Evolutionary conservation across 495 filamentous ascomycete species (phyloP).

Genomic region (Parachaetomium inaequale): DNA sequence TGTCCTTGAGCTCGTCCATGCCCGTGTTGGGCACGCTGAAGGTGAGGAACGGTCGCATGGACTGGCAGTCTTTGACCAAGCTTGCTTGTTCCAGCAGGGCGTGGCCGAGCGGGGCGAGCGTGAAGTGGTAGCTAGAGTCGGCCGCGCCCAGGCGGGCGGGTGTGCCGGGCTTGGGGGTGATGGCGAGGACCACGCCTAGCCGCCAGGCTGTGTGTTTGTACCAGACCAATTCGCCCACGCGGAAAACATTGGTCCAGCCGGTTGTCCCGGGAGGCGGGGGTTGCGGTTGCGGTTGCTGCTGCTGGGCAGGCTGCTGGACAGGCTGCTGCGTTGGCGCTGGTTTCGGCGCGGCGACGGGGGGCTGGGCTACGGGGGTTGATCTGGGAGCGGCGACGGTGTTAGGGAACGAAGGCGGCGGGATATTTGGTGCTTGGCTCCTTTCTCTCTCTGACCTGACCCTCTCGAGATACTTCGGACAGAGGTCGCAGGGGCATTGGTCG

Average conservation of each 20-base stretch:
- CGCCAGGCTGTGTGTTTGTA: slow-evolving; percentile 39
- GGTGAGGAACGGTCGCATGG: slow-evolving; percentile 47
- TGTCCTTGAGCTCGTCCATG: slow-evolving; percentile 23
- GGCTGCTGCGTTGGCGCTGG: neutral
- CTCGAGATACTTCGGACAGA: slow-evolving; percentile 28
- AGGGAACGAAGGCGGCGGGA: neutral
- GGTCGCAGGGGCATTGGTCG: slow-evolving; percentile 37
- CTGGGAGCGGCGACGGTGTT: neutral
- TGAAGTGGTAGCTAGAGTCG: slow-evolving; percentile 25
- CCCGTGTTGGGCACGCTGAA: slow-evolving; percentile 39
- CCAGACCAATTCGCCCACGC: slow-evolving; percentile 45
- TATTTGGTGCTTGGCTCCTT: neutral
- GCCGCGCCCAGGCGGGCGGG: neutral
- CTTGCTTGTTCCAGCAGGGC: slow-evolving; percentile 18
- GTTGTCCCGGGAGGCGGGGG: slow-evolving; percentile 24
- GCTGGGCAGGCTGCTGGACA: slow-evolving; percentile 12
- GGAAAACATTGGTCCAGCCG: slow-evolving; percentile 34
- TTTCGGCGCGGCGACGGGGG: neutral
- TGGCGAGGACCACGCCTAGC: slow-evolving; percentile 36
- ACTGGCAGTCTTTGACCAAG: slow-evolving; percentile 29
- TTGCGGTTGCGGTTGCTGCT: slow-evolving; percentile 12
- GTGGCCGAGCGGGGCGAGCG: slow-evolving; percentile 32
- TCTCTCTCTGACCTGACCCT: slow-evolving; percentile 18
- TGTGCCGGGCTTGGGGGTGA: slow-evolving; percentile 12
- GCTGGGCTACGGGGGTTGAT: slow-evolving; percentile 3